Conservation (phyloP, 2,329 filamentous ascomycete genomes). For the Colletotrichum lindemuthianum region DNA sequence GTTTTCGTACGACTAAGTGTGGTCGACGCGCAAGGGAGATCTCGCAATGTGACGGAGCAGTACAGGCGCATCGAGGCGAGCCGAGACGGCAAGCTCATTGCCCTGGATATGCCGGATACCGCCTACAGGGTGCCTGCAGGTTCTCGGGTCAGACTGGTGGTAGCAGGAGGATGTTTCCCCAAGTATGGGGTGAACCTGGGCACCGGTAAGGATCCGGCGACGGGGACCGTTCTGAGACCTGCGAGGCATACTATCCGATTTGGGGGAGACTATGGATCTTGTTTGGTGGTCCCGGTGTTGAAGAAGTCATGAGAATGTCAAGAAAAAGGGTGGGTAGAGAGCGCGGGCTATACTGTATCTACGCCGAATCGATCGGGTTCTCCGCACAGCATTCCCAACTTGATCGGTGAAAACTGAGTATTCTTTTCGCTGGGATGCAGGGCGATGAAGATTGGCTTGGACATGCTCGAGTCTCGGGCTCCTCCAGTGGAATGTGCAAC, state of each 20-base stretch:
- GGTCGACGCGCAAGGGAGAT: constrained; percentile 38
- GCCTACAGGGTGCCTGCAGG: constrained; percentile 39
- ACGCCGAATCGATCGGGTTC: too few species aligned
- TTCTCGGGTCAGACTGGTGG: constrained; percentile 37
- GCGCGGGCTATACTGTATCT: too few species aligned
- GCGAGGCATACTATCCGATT: constrained; percentile 33
- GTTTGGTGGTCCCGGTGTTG: constrained; percentile 3
- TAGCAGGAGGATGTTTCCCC: constrained; percentile 40
- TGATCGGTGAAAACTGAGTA: too few species aligned
- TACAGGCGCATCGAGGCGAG: constrained; percentile 37
- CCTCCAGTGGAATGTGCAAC: too few species aligned
- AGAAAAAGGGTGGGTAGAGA: too few species aligned
- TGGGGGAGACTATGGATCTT: constrained; percentile 7
- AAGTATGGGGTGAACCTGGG: constrained; percentile 37
- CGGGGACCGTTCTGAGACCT: constrained; percentile 26
- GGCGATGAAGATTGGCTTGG: too few species aligned
- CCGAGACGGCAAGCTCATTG: background rate
- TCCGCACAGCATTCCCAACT: too few species aligned
- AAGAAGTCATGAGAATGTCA: background rate
- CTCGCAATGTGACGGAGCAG: constrained; percentile 39
- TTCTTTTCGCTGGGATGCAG: too few species aligned
- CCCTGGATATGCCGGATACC: constrained; percentile 32
- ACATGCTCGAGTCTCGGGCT: too few species aligned
- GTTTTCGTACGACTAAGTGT: constrained; percentile 40
- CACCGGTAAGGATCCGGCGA: constrained; percentile 36